Percentiles rank a stretch among this genome's conserved stretches.
Evolutionary conservation across 75 land plant species (phyloP).

Genomic region (Cryptomeria japonica): DNA sequence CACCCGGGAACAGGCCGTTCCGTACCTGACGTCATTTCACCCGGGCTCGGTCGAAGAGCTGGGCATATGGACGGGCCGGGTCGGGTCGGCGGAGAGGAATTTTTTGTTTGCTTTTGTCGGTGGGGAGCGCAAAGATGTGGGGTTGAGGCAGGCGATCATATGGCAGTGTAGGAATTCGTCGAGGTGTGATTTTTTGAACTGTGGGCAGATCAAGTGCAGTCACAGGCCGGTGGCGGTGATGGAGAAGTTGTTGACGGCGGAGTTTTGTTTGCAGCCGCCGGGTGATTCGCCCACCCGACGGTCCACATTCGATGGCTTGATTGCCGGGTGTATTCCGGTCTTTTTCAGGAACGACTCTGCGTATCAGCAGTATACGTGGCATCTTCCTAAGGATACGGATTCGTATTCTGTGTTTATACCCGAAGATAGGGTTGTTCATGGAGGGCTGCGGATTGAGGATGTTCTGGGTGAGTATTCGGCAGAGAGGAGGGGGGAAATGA

Average conservation of each 20-base stretch:
- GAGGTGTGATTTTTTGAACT: conserved; percentile 12
- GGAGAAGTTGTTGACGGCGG: not conserved
- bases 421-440: conserved; percentile 8
- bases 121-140: conserved; percentile 2
- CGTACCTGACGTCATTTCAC: conserved; percentile 32
- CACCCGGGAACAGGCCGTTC: conserved; percentile 14
- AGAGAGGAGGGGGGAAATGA: not conserved
- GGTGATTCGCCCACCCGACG: conserved; percentile 40
- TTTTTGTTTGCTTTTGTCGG: conserved; percentile 21
- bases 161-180: conserved; percentile 19
- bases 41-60: conserved; percentile 10
- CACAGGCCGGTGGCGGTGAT: conserved; percentile 21
- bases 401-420: conserved; percentile 33
- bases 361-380: conserved; percentile 46
- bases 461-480: not conserved
- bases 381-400: conserved; percentile 21
- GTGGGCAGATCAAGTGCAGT: conserved; percentile 19
- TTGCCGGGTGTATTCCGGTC: conserved; percentile 46
- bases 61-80: conserved; percentile 8
- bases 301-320: conserved; percentile 33
- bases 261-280: conserved; percentile 22
- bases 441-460: conserved; percentile 4
- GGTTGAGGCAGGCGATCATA: conserved; percentile 15
- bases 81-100: not conserved
- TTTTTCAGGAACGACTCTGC: conserved; percentile 36